These are phyloP conservation scores for Schwanniomyces etchellsii DNA, from an alignment of 1,139 yeast genomes.

Conservation along the genomic window DNA sequence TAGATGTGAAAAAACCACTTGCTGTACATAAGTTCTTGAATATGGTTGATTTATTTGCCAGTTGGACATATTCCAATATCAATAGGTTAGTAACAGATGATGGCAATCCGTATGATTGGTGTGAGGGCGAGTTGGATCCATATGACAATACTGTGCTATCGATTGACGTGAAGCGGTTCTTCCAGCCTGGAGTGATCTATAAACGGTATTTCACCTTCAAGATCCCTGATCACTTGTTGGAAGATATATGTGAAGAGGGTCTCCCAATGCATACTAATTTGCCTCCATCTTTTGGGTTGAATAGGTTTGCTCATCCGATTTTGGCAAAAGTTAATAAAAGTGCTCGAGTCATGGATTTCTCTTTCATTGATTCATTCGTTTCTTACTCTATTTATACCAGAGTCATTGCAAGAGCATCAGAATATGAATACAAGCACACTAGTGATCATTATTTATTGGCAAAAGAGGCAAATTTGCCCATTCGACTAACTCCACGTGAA, in stretches of 20 bases:
- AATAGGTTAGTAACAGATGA: conserved; percentile 39
- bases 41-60: conserved; percentile 43
- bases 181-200: conserved; percentile 35
- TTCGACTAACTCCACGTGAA: conserved; percentile 35
- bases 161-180: conserved; percentile 31
- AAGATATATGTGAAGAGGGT: conserved; percentile 37
- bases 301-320: conserved; percentile 12
- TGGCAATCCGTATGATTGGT: conserved; percentile 48
- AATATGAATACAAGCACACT: conserved; percentile 16
- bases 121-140: conserved; percentile 43
- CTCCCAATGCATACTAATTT: conserved; percentile 31
- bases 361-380: conserved; percentile 34
- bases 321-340: not conserved
- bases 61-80: conserved; percentile 44
- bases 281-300: conserved; percentile 35
- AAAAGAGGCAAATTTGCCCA: conserved; percentile 26
- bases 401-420: conserved; percentile 38
- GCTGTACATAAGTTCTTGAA: conserved; percentile 32
- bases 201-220: conserved; percentile 39
- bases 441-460: conserved; percentile 36
- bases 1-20: conserved; percentile 22
- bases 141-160: conserved; percentile 33
- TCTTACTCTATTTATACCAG: conserved; percentile 38
- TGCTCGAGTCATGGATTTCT: conserved; percentile 26
- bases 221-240: conserved; percentile 37